Evolutionary conservation across 768 basidiomycete genomes (phyloP).

Genomic region (Tulasnella sp.): DNA sequence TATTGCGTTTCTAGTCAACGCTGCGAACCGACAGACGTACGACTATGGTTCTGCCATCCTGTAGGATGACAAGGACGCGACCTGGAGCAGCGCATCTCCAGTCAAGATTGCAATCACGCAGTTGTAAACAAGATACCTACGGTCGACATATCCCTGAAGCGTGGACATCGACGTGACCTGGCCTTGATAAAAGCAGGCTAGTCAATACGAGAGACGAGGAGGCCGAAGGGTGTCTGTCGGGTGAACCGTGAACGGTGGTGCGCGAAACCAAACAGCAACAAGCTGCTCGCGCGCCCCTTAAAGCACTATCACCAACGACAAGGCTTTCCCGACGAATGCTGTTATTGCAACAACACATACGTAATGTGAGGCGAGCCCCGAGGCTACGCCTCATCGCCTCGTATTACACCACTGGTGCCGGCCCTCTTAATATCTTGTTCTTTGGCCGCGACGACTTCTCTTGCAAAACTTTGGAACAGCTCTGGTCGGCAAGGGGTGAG

Average conservation of each 20-base stretch:
- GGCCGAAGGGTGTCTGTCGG: not conserved
- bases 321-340: not conserved
- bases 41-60: slow-evolving; percentile 92
- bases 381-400: not conserved
- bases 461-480: slow-evolving; percentile 55
- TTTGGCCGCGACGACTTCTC: slow-evolving; percentile 88
- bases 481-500: slow-evolving; percentile 57
- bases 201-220: not conserved
- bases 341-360: not conserved
- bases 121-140: slow-evolving; percentile 36
- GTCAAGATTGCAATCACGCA: not conserved
- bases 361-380: not conserved
- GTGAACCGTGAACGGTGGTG: not conserved
- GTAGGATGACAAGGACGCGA: slow-evolving; percentile 86
- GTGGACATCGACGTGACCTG: slow-evolving; percentile 53
- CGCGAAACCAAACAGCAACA: not conserved
- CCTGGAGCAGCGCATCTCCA: slow-evolving; percentile 39
- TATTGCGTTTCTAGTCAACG: not conserved
- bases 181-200: not conserved
- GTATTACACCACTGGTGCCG: not conserved
- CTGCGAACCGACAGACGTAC: slow-evolving; percentile 42
- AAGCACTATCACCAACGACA: not conserved
- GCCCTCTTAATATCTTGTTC: slow-evolving; percentile 68
- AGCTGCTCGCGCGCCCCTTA: not conserved
- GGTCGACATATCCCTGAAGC: slow-evolving; percentile 88